Percentiles rank a stretch among this genome's conserved stretches.
Evolutionary conservation across 148 eudicot genomes (phyloP).

Genomic region (Amaranthus palmeri): DNA sequence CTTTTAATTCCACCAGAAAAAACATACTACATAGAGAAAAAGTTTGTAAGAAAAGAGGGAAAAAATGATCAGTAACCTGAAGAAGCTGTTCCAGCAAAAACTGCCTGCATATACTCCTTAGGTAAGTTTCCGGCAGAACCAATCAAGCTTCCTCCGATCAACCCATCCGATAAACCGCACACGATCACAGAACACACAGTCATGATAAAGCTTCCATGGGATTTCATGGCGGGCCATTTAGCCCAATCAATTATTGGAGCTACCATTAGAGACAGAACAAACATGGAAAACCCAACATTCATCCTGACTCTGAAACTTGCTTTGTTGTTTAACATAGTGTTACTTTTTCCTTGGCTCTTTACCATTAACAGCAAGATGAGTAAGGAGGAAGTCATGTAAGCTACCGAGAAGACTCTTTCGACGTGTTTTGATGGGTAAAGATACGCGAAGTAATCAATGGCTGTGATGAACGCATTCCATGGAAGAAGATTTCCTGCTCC

Average conservation of each 20-base stretch:
- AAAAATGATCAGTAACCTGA: conserved; percentile 45
- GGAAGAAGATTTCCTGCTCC: conserved; percentile 92
- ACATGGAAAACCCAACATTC: conserved; percentile 66
- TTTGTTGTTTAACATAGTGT: conserved; percentile 3
- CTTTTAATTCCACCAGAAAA: too few relatives aligned
- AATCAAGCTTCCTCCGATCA: conserved; percentile 72
- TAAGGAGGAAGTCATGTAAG: conserved; percentile 79
- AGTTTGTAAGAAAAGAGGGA: background rate
- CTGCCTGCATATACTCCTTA: conserved; percentile 81
- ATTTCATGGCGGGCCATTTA: conserved; percentile 22
- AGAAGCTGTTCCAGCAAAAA: conserved; percentile 89
- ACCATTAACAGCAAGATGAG: conserved; percentile 43
- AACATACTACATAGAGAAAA: too few relatives aligned
- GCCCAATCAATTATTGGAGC: conserved; percentile 57
- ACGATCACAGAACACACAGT: conserved; percentile 51
- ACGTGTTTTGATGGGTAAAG: conserved; percentile 58
- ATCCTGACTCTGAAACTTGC: conserved; percentile 44
- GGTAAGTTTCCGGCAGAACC: conserved; percentile 84
- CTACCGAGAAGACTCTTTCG: conserved; percentile 66
- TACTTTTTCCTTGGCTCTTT: conserved; percentile 19
- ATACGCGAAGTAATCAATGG: conserved; percentile 67
- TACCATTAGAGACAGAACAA: conserved; percentile 49
- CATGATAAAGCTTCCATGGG: conserved; percentile 28
- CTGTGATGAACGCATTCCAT: conserved; percentile 89
- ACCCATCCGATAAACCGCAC: conserved; percentile 79